phyloP scores from a whole-genome alignment of 768 basidiomycete genomes.

The Mycena epipterygia region DNA sequence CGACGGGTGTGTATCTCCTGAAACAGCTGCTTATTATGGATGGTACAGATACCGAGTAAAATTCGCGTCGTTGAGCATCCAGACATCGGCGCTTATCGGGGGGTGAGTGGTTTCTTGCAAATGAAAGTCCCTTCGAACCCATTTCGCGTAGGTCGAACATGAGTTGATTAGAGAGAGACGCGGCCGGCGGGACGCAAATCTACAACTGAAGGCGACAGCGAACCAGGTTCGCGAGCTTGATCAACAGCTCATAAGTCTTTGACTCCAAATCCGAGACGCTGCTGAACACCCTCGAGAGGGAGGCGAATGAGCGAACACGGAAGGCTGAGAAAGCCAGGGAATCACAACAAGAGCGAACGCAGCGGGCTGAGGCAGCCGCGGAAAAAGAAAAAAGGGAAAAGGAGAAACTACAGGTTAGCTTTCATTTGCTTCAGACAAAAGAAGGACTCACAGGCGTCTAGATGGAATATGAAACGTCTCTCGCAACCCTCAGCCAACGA shows the following conservation, averaged over 20 bases:
- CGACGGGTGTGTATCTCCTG: too few relatives aligned
- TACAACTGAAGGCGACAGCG: neutral
- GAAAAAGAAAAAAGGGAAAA: neutral
- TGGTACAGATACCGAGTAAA: neutral
- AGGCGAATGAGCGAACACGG: too few relatives aligned
- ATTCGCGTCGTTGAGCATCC: neutral
- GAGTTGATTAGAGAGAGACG: neutral
- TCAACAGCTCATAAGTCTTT: neutral
- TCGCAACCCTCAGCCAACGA: neutral
- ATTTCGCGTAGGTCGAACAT: neutral
- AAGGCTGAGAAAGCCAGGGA: neutral
- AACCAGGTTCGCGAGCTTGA: neutral
- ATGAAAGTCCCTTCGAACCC: too few relatives aligned
- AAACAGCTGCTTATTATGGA: too few relatives aligned
- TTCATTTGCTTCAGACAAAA: neutral
- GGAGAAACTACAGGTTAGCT: slow-evolving; percentile 1
- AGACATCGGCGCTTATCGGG: neutral
- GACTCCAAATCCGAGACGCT: neutral
- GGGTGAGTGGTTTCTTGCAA: neutral
- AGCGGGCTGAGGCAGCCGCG: too few relatives aligned
- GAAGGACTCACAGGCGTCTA: neutral
- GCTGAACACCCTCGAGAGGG: too few relatives aligned
- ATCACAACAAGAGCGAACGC: neutral
- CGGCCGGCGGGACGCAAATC: neutral
- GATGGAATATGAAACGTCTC: neutral